Base-by-base conservation (phyloP, 2,329 filamentous ascomycete species). In the Pseudogymnoascus destructans region DNA sequence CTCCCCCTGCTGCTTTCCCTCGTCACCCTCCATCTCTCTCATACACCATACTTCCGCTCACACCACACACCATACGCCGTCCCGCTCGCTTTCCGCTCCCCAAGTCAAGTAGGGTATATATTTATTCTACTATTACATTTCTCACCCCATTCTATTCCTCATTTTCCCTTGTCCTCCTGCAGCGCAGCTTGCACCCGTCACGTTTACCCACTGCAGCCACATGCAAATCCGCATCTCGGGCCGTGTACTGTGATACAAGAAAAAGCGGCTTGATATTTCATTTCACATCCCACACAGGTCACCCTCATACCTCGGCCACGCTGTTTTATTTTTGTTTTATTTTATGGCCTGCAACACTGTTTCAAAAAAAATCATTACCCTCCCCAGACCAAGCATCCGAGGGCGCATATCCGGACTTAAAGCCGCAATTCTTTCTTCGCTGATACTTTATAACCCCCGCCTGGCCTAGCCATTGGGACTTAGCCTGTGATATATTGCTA, bases 291-390 rank as follows among this genome's bases (percentile, higher is more conserved):
- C 32, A 33, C 36, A 25, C 23, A 49, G 42, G 42, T 49, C 42
- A 49, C 42, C 23, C 21, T 27, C 42, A 49, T 49, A 49, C 42
- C 42, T 49, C 42, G 42, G 42, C 42, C 42, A 15, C 42, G 15
- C 42, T 49, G 21, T 49, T 49, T 49, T 49, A 49, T 49, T 49
- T 49, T 49, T 49, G 23, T 49, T 49, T 49, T 49, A 49, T 49
- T 49, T 49, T 49, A 49, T 49, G 23, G 13, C 42, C 42, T 49
- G 42, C 42, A 15, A 13, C 23, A 49, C 42, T 23, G 42, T 49
- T 49, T 49, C 42, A 42, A 46, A 46, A 9, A 49, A 13, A 27
- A 15, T 15, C 13, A 49, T 25, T 25, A 49, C 21, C 23, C 42
- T 49, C 42, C 21, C 21, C 42, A 27, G 27, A 49, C 23, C 23